These are phyloP conservation scores for Citrus cavaleriei DNA, from an alignment of 345 rosid genomes.

Conservation along the genomic window DNA sequence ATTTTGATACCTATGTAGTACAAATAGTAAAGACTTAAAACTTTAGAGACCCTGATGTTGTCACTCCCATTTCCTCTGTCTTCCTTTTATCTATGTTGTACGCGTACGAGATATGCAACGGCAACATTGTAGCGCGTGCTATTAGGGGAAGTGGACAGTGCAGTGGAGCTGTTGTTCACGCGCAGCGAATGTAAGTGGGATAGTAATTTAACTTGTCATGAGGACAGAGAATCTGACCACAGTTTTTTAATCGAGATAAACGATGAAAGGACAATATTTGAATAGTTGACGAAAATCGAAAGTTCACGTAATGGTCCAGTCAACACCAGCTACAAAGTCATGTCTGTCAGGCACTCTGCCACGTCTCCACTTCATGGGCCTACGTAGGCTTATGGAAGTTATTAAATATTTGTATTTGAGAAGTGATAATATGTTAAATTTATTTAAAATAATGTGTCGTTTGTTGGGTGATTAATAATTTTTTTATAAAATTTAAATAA, in stretches of 20 bases:
- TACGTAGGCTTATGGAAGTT: not conserved
- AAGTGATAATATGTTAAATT: too few species aligned
- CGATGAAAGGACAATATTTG: conserved; percentile 17
- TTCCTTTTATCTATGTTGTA: not conserved
- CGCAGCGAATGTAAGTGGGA: conserved; percentile 8
- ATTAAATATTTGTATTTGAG: too few species aligned
- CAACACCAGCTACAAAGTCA: not conserved
- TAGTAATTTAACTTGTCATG: not conserved
- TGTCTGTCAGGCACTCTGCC: conserved; percentile 1
- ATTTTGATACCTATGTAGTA: too few species aligned
- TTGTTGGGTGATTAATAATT: too few species aligned
- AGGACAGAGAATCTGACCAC: not conserved
- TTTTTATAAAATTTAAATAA: too few species aligned
- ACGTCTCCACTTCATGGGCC: conserved; percentile 8
- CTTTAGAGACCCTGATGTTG: not conserved
- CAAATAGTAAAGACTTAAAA: not conserved
- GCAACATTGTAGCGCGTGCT: conserved; percentile 6
- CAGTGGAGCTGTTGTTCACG: conserved; percentile 11
- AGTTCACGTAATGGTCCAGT: conserved; percentile 6
- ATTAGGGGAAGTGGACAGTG: too few species aligned
- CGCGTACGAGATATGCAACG: not conserved
- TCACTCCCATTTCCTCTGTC: not conserved
- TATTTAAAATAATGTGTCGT: too few species aligned
- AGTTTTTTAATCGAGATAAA: not conserved
- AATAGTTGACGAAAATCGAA: not conserved